Evolutionary conservation across 805 yeast genomes (phyloP).

Genomic region (Gaillardinia entomophila): DNA sequence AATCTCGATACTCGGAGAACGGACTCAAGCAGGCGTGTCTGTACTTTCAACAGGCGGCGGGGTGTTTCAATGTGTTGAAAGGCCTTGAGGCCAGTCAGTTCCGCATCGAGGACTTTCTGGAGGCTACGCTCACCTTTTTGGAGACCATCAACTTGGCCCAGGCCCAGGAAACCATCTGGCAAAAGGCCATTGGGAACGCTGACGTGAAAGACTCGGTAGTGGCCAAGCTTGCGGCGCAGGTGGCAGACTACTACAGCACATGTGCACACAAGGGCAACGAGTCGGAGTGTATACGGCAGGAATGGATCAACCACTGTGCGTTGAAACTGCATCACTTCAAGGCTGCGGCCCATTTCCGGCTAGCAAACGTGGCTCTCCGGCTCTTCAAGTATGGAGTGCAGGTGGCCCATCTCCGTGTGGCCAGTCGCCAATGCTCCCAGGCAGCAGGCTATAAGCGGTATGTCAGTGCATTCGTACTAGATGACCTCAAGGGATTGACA

Average conservation of each 20-base stretch:
- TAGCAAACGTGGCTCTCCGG: conserved; percentile 45
- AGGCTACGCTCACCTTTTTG: conserved; percentile 46
- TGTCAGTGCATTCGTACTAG: conserved; percentile 38
- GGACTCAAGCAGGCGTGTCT: conserved; percentile 59
- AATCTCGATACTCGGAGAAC: conserved; percentile 41
- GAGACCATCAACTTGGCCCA: conserved; percentile 62
- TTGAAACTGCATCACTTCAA: conserved; percentile 61
- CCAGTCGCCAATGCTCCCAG: conserved; percentile 30
- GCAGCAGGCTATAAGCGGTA: conserved; percentile 37
- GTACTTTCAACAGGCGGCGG: conserved; percentile 68
- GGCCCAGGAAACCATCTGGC: conserved; percentile 86
- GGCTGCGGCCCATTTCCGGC: conserved; percentile 66
- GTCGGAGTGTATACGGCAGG: conserved; percentile 45
- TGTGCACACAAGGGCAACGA: conserved; percentile 36
- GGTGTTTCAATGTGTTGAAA: conserved; percentile 38
- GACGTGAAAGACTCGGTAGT: conserved; percentile 54
- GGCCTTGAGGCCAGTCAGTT: neutral
- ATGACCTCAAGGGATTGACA: conserved; percentile 48
- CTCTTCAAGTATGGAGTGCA: conserved; percentile 63
- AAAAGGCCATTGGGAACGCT: conserved; percentile 46
- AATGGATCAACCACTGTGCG: conserved; percentile 59
- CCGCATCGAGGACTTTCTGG: conserved; percentile 41
- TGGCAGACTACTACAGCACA: conserved; percentile 47
- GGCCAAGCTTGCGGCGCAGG: conserved; percentile 61
- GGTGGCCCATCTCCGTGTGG: conserved; percentile 49